Conservation (phyloP, 2,329 filamentous ascomycete species). For the Beauveria asiatica region DNA sequence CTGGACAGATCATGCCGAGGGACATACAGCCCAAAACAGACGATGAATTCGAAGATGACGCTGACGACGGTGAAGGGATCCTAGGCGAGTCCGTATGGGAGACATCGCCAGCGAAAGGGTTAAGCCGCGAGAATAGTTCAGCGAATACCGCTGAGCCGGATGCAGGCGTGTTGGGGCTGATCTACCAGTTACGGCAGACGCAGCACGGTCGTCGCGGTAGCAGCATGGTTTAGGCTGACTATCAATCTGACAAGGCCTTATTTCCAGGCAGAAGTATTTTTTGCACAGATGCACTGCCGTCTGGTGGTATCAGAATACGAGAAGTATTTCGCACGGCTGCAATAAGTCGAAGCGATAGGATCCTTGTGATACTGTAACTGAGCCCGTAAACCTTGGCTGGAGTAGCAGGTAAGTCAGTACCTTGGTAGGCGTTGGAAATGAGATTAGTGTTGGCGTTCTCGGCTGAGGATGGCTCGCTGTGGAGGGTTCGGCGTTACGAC, state of each 20-base stretch:
- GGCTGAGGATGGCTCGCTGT: background rate
- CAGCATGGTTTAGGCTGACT: slow-evolving; percentile 24
- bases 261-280: background rate
- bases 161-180: slow-evolving; percentile 47
- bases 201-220: slow-evolving; percentile 40
- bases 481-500: slow-evolving; percentile 6
- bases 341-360: background rate
- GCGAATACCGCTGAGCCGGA: slow-evolving; percentile 38
- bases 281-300: background rate
- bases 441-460: background rate
- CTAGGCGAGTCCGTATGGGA: slow-evolving; percentile 55
- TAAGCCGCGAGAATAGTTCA: slow-evolving; percentile 45
- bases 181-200: slow-evolving; percentile 51
- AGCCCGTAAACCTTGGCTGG: background rate
- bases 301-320: background rate
- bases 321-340: background rate
- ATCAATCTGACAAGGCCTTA: background rate
- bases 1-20: slow-evolving; percentile 37
- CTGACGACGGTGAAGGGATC: slow-evolving; percentile 36
- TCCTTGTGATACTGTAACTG: background rate
- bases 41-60: slow-evolving; percentile 48
- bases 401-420: background rate
- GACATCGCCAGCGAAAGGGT: slow-evolving; percentile 41
- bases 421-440: background rate
- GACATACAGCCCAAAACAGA: slow-evolving; percentile 42